These are phyloP conservation scores for Boletus rex-veris DNA, from an alignment of 768 basidiomycete genomes.

Conservation along the genomic window DNA sequence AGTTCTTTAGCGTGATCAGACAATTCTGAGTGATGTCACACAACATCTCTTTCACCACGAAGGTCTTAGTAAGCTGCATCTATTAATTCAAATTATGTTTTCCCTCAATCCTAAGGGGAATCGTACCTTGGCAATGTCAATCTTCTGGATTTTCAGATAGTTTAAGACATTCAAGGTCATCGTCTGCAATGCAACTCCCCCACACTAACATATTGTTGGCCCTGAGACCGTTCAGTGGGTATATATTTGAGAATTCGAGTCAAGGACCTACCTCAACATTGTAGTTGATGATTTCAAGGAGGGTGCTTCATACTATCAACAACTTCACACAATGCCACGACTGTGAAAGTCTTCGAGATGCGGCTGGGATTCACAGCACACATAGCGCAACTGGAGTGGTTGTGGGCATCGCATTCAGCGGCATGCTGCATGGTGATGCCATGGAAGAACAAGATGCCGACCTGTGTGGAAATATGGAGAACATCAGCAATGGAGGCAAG, in stretches of 20 bases:
- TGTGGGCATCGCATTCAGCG: slow-evolving; percentile 90
- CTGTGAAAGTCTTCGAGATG: slow-evolving; percentile 91
- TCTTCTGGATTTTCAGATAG: slow-evolving; percentile 94
- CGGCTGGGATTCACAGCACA: slow-evolving; percentile 98
- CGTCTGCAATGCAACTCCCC: slow-evolving; percentile 93
- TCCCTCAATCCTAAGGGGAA: not conserved
- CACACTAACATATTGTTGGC: slow-evolving; percentile 99
- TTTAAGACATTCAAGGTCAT: slow-evolving; percentile 97
- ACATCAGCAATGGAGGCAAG: slow-evolving; percentile 97
- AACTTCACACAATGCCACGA: slow-evolving; percentile 93
- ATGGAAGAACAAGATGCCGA: slow-evolving; percentile 99
- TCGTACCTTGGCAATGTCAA: slow-evolving; percentile 79
- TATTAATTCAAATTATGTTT: not conserved
- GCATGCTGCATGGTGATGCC: slow-evolving; percentile 99
- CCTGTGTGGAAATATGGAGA: slow-evolving; percentile 91
- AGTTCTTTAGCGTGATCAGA: slow-evolving; percentile 72
- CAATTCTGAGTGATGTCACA: slow-evolving; percentile 81
- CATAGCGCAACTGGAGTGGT: slow-evolving; percentile 97
- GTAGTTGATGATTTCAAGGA: slow-evolving; percentile 98
- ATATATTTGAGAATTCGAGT: not conserved
- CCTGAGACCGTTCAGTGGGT: slow-evolving; percentile 43
- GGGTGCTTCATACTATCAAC: slow-evolving; percentile 84
- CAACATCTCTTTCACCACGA: slow-evolving; percentile 90
- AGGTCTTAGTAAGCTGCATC: slow-evolving; percentile 76
- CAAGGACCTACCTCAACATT: slow-evolving; percentile 73